A percentile compares a stretch with the other conserved stretches of the same genome.
Conservation (phyloP, 371 early-diverging fungal genomes). For the Mortierella sp. region DNA sequence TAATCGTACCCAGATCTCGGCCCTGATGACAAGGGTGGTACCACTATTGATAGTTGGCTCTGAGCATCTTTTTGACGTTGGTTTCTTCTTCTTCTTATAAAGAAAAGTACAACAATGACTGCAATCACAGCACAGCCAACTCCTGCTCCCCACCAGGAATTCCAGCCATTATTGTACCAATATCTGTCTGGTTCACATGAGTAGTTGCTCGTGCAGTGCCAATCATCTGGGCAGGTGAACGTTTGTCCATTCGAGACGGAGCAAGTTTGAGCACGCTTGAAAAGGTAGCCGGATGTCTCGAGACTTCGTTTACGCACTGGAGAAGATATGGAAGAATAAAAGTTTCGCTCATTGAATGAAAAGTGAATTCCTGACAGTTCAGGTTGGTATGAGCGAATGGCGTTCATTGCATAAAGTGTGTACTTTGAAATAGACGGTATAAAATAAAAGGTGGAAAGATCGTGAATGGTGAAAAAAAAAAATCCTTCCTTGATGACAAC, state of each 20-base stretch:
- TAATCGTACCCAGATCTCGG: neutral
- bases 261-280: neutral
- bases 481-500: no score
- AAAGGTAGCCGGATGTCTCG: neutral
- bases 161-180: neutral
- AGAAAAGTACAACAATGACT: neutral
- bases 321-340: neutral
- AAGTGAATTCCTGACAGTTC: neutral
- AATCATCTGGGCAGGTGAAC: neutral
- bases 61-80: neutral
- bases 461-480: no score
- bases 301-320: neutral
- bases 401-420: neutral
- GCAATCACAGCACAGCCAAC: neutral
- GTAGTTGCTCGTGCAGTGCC: neutral
- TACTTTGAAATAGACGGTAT: no score
- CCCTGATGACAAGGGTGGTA: neutral
- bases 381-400: neutral
- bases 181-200: neutral
- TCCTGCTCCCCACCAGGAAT: conserved; percentile 11
- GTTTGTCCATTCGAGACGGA: neutral
- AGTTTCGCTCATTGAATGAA: neutral
- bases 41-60: neutral
- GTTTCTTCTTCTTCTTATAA: neutral
- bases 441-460: no score